These are phyloP conservation scores for Triadica sebifera DNA, from an alignment of 345 rosid genomes.

Conservation along the genomic window DNA sequence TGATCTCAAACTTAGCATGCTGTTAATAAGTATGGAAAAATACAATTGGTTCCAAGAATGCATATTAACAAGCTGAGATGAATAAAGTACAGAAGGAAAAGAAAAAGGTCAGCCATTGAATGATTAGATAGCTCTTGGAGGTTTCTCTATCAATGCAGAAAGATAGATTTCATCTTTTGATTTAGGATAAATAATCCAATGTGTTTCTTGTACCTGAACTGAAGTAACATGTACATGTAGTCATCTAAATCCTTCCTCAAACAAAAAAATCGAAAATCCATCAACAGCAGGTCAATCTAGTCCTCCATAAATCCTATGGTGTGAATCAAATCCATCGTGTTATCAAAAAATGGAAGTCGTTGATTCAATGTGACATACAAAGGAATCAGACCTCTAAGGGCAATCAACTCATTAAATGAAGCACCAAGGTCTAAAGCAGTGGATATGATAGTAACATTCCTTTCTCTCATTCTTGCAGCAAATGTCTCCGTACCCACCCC, in stretches of 20 bases:
- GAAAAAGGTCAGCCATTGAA: neutral
- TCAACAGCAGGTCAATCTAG: slow-evolving; percentile 66
- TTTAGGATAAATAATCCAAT: slow-evolving; percentile 71
- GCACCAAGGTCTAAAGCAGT: slow-evolving; percentile 83
- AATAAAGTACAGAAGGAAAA: neutral
- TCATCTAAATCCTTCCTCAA: slow-evolving; percentile 68
- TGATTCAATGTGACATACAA: slow-evolving; percentile 71
- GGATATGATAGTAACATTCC: slow-evolving; percentile 64
- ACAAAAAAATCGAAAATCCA: slow-evolving; percentile 87
- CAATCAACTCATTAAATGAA: slow-evolving; percentile 80
- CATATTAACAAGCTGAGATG: neutral
- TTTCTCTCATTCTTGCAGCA: slow-evolving; percentile 86
- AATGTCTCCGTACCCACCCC: slow-evolving; percentile 80
- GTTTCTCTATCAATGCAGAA: slow-evolving; percentile 85
- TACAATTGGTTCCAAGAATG: neutral
- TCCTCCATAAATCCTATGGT: slow-evolving; percentile 71
- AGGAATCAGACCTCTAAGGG: slow-evolving; percentile 77
- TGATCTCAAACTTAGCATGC: too few species aligned
- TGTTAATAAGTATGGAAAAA: too few species aligned
- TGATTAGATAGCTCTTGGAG: slow-evolving; percentile 64
- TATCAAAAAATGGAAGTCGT: slow-evolving; percentile 82
- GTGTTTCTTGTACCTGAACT: slow-evolving; percentile 83
- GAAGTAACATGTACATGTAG: slow-evolving; percentile 86
- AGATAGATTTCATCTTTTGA: slow-evolving; percentile 67
- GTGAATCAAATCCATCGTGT: slow-evolving; percentile 85